phyloP scores from a whole-genome alignment of 768 basidiomycete species.

The Russula brevipes region DNA sequence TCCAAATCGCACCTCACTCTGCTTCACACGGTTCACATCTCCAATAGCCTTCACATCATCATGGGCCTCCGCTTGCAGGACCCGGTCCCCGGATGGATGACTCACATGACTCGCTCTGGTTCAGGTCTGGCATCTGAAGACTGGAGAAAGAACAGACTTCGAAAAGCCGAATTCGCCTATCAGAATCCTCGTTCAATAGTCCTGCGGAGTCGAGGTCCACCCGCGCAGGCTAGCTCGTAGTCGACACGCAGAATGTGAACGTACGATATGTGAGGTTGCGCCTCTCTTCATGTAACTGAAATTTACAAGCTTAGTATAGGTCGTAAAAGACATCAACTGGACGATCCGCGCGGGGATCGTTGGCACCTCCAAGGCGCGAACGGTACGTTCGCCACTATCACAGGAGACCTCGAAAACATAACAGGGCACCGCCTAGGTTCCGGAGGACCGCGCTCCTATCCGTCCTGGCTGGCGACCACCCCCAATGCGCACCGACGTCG shows the following conservation, averaged over 20 bases:
- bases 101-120: conserved; percentile 59
- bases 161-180: conserved; percentile 1
- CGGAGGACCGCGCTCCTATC: conserved; percentile 94
- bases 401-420: not conserved
- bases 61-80: conserved; percentile 68
- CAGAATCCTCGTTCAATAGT: not conserved
- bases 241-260: conserved; percentile 55
- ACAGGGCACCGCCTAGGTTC: conserved; percentile 49
- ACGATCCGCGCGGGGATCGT: conserved; percentile 72
- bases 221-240: conserved; percentile 39
- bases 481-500: conserved; percentile 45
- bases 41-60: conserved; percentile 53
- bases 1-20: conserved; percentile 51
- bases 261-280: conserved; percentile 50
- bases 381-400: conserved; percentile 41
- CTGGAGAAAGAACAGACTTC: conserved; percentile 48
- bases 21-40: conserved; percentile 48
- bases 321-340: conserved; percentile 78
- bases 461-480: conserved; percentile 89
- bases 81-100: conserved; percentile 64
- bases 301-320: conserved; percentile 37
- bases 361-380: conserved; percentile 92
- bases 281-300: not conserved
- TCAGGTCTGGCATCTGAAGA: conserved; percentile 41
- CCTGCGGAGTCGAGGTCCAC: not conserved